Evolutionary conservation across 2,329 filamentous ascomycete genomes (phyloP).

Genomic region (Aureobasidium sp.): DNA sequence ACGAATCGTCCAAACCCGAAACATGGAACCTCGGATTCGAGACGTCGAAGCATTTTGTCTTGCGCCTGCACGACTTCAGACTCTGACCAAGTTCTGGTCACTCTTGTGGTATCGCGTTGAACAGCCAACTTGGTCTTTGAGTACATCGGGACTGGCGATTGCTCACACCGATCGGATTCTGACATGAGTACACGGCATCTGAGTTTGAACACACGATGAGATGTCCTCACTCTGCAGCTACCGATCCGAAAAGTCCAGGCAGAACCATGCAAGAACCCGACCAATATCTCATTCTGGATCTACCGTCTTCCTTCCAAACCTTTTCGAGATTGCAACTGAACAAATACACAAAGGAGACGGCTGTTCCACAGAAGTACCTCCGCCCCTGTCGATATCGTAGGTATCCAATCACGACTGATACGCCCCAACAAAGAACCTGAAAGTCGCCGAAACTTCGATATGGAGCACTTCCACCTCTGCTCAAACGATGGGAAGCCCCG

Average conservation of each 20-base stretch:
- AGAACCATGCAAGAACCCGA: neutral
- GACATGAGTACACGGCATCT: neutral
- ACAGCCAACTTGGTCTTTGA: neutral
- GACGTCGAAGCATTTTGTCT: neutral
- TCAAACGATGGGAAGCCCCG: neutral
- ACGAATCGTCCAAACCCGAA: neutral
- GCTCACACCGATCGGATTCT: neutral
- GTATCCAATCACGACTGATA: too few species aligned
- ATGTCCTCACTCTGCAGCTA: neutral
- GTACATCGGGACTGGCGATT: neutral
- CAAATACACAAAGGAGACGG: too few species aligned
- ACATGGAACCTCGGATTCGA: neutral
- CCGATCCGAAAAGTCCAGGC: neutral
- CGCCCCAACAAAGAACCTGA: too few species aligned
- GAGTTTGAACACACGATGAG: neutral
- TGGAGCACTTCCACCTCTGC: too few species aligned
- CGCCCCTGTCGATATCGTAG: too few species aligned
- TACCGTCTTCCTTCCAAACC: too few species aligned
- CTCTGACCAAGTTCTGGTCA: neutral
- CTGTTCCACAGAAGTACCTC: too few species aligned
- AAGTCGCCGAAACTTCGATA: too few species aligned
- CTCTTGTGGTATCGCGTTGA: neutral
- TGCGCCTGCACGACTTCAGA: neutral
- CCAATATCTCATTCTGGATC: neutral
- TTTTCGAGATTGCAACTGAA: too few species aligned